A percentile compares a stretch with the other conserved stretches of the same genome.
Evolutionary conservation across 345 rosid species (phyloP).

Genomic region (Luvunga scandens): DNA sequence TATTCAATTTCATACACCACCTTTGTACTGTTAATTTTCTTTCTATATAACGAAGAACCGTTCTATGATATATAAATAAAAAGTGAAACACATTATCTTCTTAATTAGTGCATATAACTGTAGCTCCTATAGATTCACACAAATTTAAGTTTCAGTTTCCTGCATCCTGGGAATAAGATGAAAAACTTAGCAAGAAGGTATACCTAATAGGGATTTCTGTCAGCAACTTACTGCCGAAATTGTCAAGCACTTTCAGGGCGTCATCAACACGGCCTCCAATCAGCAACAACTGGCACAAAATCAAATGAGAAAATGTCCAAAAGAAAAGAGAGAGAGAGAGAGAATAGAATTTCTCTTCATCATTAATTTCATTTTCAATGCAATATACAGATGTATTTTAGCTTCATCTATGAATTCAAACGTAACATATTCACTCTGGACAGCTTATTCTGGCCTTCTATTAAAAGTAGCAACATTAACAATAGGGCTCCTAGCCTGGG

Average conservation of each 20-base stretch:
- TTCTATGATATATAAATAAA: background rate
- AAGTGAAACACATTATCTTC: background rate
- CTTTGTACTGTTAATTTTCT: background rate
- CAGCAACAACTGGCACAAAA: constrained; percentile 58
- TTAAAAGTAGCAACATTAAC: background rate
- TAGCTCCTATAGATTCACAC: background rate
- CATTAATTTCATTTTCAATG: background rate
- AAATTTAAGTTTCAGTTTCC: background rate
- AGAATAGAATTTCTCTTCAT: background rate
- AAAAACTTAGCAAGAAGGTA: background rate
- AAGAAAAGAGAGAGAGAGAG: background rate
- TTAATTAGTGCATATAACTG: background rate
- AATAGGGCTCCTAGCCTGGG: background rate
- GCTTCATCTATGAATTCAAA: background rate
- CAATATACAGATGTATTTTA: background rate
- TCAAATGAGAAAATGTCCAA: background rate
- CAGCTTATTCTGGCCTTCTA: background rate
- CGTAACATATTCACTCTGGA: background rate
- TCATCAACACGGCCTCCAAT: constrained; percentile 60
- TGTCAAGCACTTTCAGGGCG: constrained; percentile 57
- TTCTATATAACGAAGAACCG: background rate
- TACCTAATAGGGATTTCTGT: constrained; percentile 65
- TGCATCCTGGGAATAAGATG: background rate
- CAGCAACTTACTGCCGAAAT: constrained; percentile 40
- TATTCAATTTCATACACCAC: background rate